Percentiles rank a stretch among this genome's conserved stretches.
Evolutionary conservation across 192 early-diverging fungal genomes (phyloP).

Genomic region (Dissophora ornata): DNA sequence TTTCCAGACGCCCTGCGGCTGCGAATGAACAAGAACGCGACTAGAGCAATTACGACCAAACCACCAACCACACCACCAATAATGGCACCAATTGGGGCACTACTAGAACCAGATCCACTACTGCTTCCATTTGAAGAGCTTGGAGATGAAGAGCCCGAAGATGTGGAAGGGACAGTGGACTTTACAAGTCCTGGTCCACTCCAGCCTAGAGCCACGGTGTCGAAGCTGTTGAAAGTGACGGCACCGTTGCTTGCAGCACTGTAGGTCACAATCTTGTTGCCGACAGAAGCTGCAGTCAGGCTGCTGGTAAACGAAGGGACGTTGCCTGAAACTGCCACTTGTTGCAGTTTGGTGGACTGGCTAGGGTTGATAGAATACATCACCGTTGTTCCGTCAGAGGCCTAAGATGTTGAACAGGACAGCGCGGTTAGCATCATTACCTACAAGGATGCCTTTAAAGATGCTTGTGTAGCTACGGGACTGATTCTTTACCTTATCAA

Average conservation of each 20-base stretch:
- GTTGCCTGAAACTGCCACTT: slow-evolving; percentile 14
- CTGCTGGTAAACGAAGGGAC: slow-evolving; percentile 22
- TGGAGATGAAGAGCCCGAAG: neutral
- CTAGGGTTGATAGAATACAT: slow-evolving; percentile 36
- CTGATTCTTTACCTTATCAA: slow-evolving; percentile 37
- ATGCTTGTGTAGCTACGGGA: too few relatives aligned
- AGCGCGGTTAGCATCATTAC: too few relatives aligned
- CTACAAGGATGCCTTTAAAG: too few relatives aligned
- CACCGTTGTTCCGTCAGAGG: slow-evolving; percentile 23
- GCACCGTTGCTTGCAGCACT: slow-evolving; percentile 1
- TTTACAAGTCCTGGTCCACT: slow-evolving; percentile 22
- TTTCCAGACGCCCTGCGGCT: slow-evolving; percentile 9
- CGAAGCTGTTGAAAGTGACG: slow-evolving; percentile 28
- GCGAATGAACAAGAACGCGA: slow-evolving; percentile 28
- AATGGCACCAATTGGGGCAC: slow-evolving; percentile 14
- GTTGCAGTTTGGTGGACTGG: slow-evolving; percentile 19
- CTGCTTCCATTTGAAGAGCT: neutral
- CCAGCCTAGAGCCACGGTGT: slow-evolving; percentile 18
- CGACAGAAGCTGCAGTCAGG: slow-evolving; percentile 11
- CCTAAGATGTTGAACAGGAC: too few relatives aligned
- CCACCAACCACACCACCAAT: slow-evolving; percentile 37
- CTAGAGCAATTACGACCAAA: slow-evolving; percentile 25
- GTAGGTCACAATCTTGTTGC: slow-evolving; percentile 19
- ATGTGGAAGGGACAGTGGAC: neutral
- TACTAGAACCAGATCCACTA: neutral